Conservation (phyloP, 139 green algal species). For the Micractinium conductrix region DNA sequence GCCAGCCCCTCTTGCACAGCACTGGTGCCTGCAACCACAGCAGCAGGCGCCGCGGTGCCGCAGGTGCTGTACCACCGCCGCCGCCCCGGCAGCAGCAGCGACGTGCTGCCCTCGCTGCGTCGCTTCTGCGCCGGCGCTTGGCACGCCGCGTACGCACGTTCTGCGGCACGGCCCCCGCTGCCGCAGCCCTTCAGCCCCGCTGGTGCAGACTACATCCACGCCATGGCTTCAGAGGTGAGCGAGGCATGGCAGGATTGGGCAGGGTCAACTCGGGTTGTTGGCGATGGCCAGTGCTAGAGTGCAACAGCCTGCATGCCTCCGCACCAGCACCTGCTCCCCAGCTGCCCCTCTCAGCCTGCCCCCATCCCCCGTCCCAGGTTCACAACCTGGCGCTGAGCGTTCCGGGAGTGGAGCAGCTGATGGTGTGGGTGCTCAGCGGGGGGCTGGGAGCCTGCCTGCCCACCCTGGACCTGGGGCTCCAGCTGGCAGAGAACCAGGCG, state of each 20-base stretch:
- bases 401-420: conserved; percentile 13
- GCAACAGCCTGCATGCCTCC: too few relatives aligned
- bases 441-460: conserved; percentile 4
- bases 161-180: neutral
- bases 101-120: neutral
- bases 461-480: conserved; percentile 17
- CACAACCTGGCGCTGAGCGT: neutral
- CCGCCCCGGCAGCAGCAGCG: neutral
- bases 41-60: neutral
- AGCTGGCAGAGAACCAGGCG: conserved; percentile 30
- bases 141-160: conserved; percentile 15
- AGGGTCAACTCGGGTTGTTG: too few relatives aligned
- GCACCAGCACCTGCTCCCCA: too few relatives aligned
- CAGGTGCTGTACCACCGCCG: conserved; percentile 15
- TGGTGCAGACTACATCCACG: neutral
- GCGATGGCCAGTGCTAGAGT: too few relatives aligned
- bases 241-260: too few relatives aligned
- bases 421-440: conserved; percentile 15
- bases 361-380: too few relatives aligned
- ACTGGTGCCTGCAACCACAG: neutral
- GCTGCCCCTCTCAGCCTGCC: too few relatives aligned
- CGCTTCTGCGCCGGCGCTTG: conserved; percentile 17
- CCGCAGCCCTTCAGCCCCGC: neutral
- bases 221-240: conserved; percentile 17
- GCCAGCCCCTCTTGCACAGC: neutral